Percentiles rank a stretch among this genome's conserved stretches.
phyloP scores from a whole-genome alignment of 169 alveolate genomes.

The Plasmodium vivax region DNA sequence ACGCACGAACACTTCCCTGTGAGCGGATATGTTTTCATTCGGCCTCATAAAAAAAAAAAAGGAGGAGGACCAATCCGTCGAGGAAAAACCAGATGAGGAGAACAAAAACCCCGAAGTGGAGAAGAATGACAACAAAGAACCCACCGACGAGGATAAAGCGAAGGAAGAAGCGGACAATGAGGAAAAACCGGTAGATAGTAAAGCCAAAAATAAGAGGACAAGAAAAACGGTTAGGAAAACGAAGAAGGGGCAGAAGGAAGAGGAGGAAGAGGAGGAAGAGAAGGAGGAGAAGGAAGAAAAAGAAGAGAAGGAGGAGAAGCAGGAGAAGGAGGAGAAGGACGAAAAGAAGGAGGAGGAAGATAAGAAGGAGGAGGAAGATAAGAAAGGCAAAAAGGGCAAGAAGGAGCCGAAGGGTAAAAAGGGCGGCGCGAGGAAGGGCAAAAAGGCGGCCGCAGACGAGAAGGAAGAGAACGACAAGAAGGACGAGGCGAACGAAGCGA shows the following conservation, averaged over 20 bases:
- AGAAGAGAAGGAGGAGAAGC: not conserved
- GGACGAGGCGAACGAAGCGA: not conserved
- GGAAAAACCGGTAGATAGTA: slow-evolving; percentile 2
- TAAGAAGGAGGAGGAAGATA: not conserved
- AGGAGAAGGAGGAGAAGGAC: not conserved
- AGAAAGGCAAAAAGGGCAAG: not conserved
- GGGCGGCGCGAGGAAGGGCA: not conserved
- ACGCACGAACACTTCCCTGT: not conserved
- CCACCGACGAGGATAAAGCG: not conserved
- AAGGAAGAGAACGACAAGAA: not conserved
- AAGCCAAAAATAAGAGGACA: not conserved
- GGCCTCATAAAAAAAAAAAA: slow-evolving; percentile 19
- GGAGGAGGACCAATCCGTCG: slow-evolving; percentile 34
- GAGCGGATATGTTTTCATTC: slow-evolving; percentile 39
- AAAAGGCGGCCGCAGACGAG: not conserved
- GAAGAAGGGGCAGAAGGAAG: not conserved
- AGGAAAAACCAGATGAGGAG: slow-evolving; percentile 7
- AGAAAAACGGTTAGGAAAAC: not conserved
- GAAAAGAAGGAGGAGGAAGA: slow-evolving; percentile 1
- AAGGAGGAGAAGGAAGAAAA: not conserved
- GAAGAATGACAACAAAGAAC: slow-evolving; percentile 5
- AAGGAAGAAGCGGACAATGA: slow-evolving; percentile 17
- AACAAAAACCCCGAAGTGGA: not conserved
- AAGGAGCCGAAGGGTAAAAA: not conserved
- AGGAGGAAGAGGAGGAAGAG: slow-evolving; percentile 24